Evolutionary conservation across 257 asterid genomes (phyloP).

Genomic region (Jacaranda mimosifolia): DNA sequence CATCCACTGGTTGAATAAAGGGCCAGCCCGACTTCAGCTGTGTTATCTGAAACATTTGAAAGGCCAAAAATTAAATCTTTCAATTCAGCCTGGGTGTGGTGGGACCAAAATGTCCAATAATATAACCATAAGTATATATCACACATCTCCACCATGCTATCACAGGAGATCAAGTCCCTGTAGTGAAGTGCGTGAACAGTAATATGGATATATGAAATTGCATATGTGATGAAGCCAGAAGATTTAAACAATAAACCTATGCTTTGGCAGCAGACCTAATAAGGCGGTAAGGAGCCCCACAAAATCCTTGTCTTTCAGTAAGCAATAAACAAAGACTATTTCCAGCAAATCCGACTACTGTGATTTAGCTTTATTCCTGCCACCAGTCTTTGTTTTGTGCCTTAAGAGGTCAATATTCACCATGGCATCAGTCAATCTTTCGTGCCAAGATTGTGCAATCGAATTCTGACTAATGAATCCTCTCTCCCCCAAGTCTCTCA

Average conservation of each 20-base stretch:
- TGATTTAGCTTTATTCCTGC: conserved; percentile 21
- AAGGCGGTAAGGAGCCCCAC: background rate
- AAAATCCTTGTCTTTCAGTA: conserved; percentile 17
- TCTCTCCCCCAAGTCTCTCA: conserved; percentile 69
- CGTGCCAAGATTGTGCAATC: conserved; percentile 44
- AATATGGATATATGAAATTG: background rate
- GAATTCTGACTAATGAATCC: conserved; percentile 57
- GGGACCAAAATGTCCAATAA: too few species aligned
- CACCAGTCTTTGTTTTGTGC: conserved; percentile 46
- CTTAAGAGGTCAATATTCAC: conserved; percentile 54
- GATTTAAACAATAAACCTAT: background rate
- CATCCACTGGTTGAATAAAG: background rate
- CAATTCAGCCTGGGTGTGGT: too few species aligned
- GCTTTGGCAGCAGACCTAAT: conserved; percentile 8
- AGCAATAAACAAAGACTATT: background rate
- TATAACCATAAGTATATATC: too few species aligned
- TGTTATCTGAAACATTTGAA: background rate
- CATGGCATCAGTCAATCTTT: conserved; percentile 55
- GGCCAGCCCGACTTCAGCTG: too few species aligned
- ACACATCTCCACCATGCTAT: too few species aligned
- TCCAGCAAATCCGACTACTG: conserved; percentile 8
- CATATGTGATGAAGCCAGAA: background rate
- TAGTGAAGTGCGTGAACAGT: background rate
- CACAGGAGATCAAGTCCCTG: too few species aligned
- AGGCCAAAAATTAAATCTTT: too few species aligned